phyloP scores from a whole-genome alignment of 768 basidiomycete species.

The Suillus subaureus region DNA sequence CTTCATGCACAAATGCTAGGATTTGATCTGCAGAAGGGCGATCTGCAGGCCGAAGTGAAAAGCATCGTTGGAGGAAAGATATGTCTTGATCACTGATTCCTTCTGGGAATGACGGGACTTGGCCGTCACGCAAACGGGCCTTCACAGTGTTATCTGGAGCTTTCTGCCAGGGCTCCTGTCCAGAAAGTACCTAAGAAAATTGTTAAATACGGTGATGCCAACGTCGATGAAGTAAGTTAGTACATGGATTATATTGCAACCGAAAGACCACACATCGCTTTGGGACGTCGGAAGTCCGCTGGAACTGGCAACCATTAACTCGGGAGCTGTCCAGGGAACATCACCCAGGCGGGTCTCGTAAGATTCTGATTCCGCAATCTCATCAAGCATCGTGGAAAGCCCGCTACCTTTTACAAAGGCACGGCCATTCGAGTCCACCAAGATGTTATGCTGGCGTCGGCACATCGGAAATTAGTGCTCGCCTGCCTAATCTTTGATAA shows the following conservation, averaged over 20 bases:
- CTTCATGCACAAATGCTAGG: background rate
- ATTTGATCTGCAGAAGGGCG: conserved; percentile 4
- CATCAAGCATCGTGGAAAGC: conserved; percentile 40
- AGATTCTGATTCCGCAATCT: conserved; percentile 32
- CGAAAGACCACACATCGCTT: conserved; percentile 24
- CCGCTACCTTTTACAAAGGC: conserved; percentile 39
- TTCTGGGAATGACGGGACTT: background rate
- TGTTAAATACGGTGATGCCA: background rate
- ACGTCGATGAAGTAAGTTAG: background rate
- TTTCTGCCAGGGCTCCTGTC: background rate
- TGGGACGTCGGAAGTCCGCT: background rate
- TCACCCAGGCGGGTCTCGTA: conserved; percentile 11
- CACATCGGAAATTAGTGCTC: background rate
- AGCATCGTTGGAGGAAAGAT: background rate
- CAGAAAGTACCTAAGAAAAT: background rate
- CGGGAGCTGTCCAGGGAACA: conserved; percentile 19
- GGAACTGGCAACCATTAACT: conserved; percentile 11
- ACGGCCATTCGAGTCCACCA: conserved; percentile 6
- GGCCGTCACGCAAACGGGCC: background rate
- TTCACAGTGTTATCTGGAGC: background rate
- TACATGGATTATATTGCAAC: conserved; percentile 25
- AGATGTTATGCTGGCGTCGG: conserved; percentile 9
- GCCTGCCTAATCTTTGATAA: background rate
- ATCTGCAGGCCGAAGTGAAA: background rate
- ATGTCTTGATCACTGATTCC: background rate